Conservation (phyloP, 345 rosid species). For the Rhizophora mangle region DNA sequence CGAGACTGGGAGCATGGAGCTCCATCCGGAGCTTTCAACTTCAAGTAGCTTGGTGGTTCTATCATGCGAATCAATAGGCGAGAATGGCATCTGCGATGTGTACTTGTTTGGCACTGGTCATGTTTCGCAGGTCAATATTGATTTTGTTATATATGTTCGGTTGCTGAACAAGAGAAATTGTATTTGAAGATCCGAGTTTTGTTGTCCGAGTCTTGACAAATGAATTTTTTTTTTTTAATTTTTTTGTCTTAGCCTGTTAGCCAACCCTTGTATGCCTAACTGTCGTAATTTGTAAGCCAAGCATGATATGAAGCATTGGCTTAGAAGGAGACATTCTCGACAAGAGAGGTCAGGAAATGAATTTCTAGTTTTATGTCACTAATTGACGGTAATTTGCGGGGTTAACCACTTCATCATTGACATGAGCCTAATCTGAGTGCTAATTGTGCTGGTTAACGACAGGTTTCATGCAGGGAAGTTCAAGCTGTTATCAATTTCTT, state of each 20-base stretch:
- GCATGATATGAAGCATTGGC: too few relatives aligned
- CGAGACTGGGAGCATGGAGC: constrained; percentile 19
- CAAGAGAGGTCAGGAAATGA: too few relatives aligned
- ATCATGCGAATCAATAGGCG: constrained; percentile 69
- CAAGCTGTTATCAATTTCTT: constrained; percentile 63
- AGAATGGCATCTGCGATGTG: constrained; percentile 79
- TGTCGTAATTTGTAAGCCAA: too few relatives aligned
- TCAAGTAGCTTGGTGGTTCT: constrained; percentile 60
- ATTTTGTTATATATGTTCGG: constrained; percentile 17
- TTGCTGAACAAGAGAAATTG: background rate
- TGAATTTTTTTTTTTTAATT: background rate
- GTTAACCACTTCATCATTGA: too few relatives aligned
- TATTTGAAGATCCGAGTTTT: background rate
- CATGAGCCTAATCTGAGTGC: background rate
- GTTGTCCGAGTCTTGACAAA: background rate
- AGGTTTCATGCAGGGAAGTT: constrained; percentile 90
- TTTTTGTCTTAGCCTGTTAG: background rate
- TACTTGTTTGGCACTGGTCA: constrained; percentile 88
- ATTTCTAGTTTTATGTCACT: too few relatives aligned
- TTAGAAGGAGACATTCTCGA: too few relatives aligned
- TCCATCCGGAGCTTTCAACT: constrained; percentile 75
- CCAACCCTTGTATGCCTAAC: too few relatives aligned
- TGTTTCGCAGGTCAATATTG: constrained; percentile 63
- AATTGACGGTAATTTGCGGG: too few relatives aligned
- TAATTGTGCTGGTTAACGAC: constrained; percentile 13